These are phyloP conservation scores for Echria macrotheca DNA, from an alignment of 495 filamentous ascomycete species.

Conservation along the genomic window DNA sequence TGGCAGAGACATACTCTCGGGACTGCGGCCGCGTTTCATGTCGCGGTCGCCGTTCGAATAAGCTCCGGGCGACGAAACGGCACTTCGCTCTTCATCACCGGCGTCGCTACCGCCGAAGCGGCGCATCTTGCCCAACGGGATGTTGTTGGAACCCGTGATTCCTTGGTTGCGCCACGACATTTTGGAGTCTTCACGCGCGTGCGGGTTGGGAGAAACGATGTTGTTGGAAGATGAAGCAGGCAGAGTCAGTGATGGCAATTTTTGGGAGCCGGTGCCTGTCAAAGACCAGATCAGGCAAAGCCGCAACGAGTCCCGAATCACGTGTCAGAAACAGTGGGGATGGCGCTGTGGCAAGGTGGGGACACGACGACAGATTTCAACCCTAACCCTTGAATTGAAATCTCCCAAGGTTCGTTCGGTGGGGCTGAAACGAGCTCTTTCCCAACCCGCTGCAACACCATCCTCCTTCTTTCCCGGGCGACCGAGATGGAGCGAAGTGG, in stretches of 20 bases:
- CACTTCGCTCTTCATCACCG: slow-evolving; percentile 44
- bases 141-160: slow-evolving; percentile 97
- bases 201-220: neutral
- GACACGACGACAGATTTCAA: neutral
- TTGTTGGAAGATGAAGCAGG: neutral
- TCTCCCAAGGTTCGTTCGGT: too few species aligned
- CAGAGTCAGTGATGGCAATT: too few species aligned
- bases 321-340: slow-evolving; percentile 1
- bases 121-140: slow-evolving; percentile 82
- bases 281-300: too few species aligned
- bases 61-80: slow-evolving; percentile 16
- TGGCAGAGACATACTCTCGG: slow-evolving; percentile 34
- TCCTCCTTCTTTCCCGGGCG: neutral
- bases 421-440: too few species aligned
- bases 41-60: slow-evolving; percentile 49
- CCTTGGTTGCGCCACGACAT: slow-evolving; percentile 95
- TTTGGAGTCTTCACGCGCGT: slow-evolving; percentile 21
- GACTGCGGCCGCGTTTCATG: slow-evolving; percentile 54
- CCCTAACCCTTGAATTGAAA: neutral
- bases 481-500: neutral
- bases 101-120: slow-evolving; percentile 70
- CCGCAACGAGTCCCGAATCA: too few species aligned
- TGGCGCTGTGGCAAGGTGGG: neutral
- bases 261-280: too few species aligned
- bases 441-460: neutral